A percentile compares a stretch with the other conserved stretches of the same genome.
phyloP scores from a whole-genome alignment of 495 filamentous ascomycete species.

The Lophiostoma macrostomum region DNA sequence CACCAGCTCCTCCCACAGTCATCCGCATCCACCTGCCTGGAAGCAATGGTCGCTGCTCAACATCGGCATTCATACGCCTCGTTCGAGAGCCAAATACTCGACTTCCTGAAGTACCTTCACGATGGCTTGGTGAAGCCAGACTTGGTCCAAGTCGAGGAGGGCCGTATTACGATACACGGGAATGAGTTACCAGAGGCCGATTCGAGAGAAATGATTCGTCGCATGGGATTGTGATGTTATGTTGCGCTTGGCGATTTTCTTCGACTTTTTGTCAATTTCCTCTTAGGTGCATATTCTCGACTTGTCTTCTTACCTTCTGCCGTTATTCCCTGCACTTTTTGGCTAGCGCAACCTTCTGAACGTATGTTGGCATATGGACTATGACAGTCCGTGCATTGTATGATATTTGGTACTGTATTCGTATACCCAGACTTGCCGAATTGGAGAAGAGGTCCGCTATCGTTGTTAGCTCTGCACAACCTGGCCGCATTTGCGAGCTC shows the following conservation, averaged over 20 bases:
- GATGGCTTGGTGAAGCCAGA: slow-evolving; percentile 29
- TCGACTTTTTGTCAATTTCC: not conserved
- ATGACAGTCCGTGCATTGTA: slow-evolving; percentile 2
- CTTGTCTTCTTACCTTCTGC: slow-evolving; percentile 9
- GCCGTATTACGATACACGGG: slow-evolving; percentile 29
- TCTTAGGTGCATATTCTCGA: not conserved
- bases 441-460: not conserved
- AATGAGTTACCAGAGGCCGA: slow-evolving; percentile 34
- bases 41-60: slow-evolving; percentile 16
- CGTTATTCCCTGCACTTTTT: not conserved
- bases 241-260: not conserved
- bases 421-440: not conserved
- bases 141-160: slow-evolving; percentile 37
- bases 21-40: slow-evolving; percentile 4
- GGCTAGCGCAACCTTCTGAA: not conserved
- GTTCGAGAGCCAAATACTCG: slow-evolving; percentile 31
- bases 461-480: not conserved
- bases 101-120: slow-evolving; percentile 32
- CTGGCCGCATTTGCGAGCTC: too few relatives aligned
- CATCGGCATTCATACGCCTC: slow-evolving; percentile 13
- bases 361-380: too few relatives aligned
- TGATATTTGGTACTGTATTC: not conserved
- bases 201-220: slow-evolving; percentile 32
- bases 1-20: slow-evolving; percentile 16
- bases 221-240: slow-evolving; percentile 13